Percentiles rank a stretch among this genome's conserved stretches.
Conservation (phyloP, 73 alveolate genomes). For the Urostyla sp. region DNA sequence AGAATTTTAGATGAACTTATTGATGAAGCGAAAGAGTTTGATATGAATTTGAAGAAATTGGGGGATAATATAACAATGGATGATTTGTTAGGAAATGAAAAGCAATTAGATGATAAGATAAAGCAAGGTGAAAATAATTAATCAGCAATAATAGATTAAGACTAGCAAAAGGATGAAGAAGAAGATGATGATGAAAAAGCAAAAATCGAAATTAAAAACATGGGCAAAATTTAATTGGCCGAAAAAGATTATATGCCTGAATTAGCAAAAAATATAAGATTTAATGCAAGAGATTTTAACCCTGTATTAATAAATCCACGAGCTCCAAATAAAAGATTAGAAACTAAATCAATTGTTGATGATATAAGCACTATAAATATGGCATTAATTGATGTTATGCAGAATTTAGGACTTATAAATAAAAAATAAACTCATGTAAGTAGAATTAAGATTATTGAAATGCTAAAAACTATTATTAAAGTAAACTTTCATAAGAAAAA, state of each 20-base stretch:
- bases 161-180: conserved; percentile 5
- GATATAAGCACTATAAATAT: not conserved
- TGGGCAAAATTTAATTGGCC: too few species aligned
- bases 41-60: not conserved
- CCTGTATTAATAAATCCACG: conserved; percentile 6
- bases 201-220: not conserved
- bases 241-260: conserved; percentile 16
- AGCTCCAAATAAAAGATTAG: conserved; percentile 48
- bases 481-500: too few species aligned
- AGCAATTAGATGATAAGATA: too few species aligned
- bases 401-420: not conserved
- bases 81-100: conserved; percentile 15
- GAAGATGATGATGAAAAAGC: conserved; percentile 1
- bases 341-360: not conserved
- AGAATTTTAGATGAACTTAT: conserved; percentile 46
- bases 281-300: conserved; percentile 14
- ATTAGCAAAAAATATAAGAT: not conserved
- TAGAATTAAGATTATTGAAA: too few species aligned
- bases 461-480: too few species aligned
- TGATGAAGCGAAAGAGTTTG: conserved; percentile 47
- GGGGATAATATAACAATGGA: conserved; percentile 28
- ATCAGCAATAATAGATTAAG: not conserved
- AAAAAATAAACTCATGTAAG: too few species aligned
- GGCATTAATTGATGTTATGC: conserved; percentile 8
- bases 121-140: not conserved